A percentile compares a stretch with the other conserved stretches of the same genome.
Evolutionary conservation across 2,329 filamentous ascomycete genomes (phyloP).

Genomic region (Botrytis fabae): DNA sequence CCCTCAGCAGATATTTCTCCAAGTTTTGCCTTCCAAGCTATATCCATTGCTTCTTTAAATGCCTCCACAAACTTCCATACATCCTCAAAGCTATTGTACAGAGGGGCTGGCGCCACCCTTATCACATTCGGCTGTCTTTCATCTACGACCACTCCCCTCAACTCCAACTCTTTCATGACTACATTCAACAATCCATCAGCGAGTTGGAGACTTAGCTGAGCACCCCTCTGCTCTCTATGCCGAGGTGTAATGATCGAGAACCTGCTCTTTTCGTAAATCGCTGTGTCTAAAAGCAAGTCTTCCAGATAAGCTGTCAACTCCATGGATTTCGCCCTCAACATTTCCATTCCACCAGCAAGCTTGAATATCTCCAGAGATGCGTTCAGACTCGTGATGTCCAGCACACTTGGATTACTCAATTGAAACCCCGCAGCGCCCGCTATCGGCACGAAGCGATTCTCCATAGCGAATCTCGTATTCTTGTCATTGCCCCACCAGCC

Average conservation of each 20-base stretch:
- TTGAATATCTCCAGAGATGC: constrained; percentile 72
- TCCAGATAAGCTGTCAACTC: constrained; percentile 69
- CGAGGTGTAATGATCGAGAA: constrained; percentile 66
- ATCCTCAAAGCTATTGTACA: constrained; percentile 74
- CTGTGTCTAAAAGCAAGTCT: constrained; percentile 50
- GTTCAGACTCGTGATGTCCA: constrained; percentile 70
- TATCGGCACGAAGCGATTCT: constrained; percentile 70
- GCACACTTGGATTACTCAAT: constrained; percentile 70
- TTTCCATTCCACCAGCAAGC: constrained; percentile 59
- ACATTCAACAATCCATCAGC: constrained; percentile 59
- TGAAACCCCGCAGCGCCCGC: constrained; percentile 75
- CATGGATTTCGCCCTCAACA: constrained; percentile 65
- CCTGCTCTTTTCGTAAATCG: constrained; percentile 37
- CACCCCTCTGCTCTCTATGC: constrained; percentile 64
- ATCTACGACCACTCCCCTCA: constrained; percentile 67
- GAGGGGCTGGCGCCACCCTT: constrained; percentile 69
- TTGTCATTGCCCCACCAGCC: constrained; percentile 84
- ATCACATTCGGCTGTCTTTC: constrained; percentile 75
- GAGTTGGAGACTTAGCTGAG: constrained; percentile 69
- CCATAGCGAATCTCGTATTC: constrained; percentile 69
- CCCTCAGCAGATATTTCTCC: constrained; percentile 14
- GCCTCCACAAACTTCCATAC: constrained; percentile 57
- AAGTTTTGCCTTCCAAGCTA: constrained; percentile 31
- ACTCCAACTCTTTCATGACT: constrained; percentile 62
- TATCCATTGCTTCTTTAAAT: constrained; percentile 43